A percentile compares a stretch with the other conserved stretches of the same genome.
phyloP scores from a whole-genome alignment of 192 early-diverging fungal species.

The Gorgonomyces haynaldii region DNA sequence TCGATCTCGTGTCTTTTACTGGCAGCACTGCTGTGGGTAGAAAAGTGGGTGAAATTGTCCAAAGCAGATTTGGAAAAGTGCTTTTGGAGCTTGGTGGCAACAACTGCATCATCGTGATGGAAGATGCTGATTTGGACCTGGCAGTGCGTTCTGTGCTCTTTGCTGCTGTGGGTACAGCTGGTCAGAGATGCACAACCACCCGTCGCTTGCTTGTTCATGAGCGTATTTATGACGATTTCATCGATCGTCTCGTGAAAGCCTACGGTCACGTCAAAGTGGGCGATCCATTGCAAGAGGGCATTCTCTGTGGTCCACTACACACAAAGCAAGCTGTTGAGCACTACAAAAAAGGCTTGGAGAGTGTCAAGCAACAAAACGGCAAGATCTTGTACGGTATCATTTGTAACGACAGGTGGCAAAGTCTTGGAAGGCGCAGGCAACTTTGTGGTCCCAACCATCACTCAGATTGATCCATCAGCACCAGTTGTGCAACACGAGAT shows the following conservation, averaged over 20 bases:
- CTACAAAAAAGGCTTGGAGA: conserved; percentile 62
- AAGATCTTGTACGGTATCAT: conserved; percentile 71
- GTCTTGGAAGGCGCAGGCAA: conserved; percentile 64
- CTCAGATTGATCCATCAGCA: conserved; percentile 60
- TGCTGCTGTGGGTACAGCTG: conserved; percentile 91
- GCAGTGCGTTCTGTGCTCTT: conserved; percentile 78
- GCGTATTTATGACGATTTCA: conserved; percentile 71
- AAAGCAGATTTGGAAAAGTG: conserved; percentile 74
- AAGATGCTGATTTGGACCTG: conserved; percentile 82
- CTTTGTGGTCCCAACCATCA: conserved; percentile 90
- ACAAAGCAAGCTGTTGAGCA: conserved; percentile 67
- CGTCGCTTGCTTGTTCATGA: conserved; percentile 83
- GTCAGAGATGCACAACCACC: conserved; percentile 91
- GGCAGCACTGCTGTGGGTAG: conserved; percentile 66
- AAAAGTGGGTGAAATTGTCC: conserved; percentile 67
- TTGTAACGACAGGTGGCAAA: too few species aligned
- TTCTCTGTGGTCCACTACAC: conserved; percentile 88
- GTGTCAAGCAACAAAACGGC: conserved; percentile 74
- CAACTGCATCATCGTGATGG: conserved; percentile 87
- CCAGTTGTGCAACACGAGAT: conserved; percentile 83
- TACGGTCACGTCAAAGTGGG: conserved; percentile 82
- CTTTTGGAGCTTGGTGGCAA: conserved; percentile 91
- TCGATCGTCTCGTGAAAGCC: conserved; percentile 65
- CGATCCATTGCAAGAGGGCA: conserved; percentile 67
- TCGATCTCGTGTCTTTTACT: conserved; percentile 81